Evolutionary conservation across 2,329 filamentous ascomycete genomes (phyloP), one percentile per base, ranked within the genome.

Genomic region (Cladophialophora carrionii): DNA sequence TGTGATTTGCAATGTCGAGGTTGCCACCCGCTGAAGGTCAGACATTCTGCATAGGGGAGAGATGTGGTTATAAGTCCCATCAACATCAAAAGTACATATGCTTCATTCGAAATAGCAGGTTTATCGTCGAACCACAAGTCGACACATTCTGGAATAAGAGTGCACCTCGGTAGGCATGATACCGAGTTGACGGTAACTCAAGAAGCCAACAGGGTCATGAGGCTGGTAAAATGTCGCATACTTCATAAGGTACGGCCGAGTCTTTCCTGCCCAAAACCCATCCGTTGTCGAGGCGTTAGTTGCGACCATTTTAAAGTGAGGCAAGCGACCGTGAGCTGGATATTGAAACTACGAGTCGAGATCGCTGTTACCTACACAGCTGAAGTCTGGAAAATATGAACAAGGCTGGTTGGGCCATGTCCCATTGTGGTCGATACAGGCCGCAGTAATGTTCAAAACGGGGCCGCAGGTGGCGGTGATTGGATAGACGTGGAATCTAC

Each of bases 401-500:
- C 57, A 43, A 60, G 57, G 57, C 57, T 60, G 57, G 57, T 60
- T 52, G 46, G 46, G 51, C 48, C 57, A 60, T 52, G 22, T 22
- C 57, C 20, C 12, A 29, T 52, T 52, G 14, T 7, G 48, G 57
- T 60, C 41, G 41, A 37, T 60, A 60, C 46, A 53, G 49, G 31
- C 32, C 4, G 9, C 17, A 31, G 20, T 31, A 22, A 32, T 37
- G 34, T 46, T n/a, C 29, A 14, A 53, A 49, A 43, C 48, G 57
- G 34, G 57, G 31, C 20, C 31, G 22, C 12, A 37, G 48, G 24
- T 2, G 20, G 8, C 26, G 31, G 6, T 60, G 48, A 53, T 60
- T 60, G 57, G 43, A n/a, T 12, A 2, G 20, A 26, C n/a, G 20
- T 12, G 3, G n/a, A 46, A 14, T 26, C n/a, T n/a, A n/a, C n/a